Evolutionary conservation across 176 grass and related monocot genomes (phyloP), one percentile per base, ranked within the genome.

Genomic region (Oryza officinalis): DNA sequence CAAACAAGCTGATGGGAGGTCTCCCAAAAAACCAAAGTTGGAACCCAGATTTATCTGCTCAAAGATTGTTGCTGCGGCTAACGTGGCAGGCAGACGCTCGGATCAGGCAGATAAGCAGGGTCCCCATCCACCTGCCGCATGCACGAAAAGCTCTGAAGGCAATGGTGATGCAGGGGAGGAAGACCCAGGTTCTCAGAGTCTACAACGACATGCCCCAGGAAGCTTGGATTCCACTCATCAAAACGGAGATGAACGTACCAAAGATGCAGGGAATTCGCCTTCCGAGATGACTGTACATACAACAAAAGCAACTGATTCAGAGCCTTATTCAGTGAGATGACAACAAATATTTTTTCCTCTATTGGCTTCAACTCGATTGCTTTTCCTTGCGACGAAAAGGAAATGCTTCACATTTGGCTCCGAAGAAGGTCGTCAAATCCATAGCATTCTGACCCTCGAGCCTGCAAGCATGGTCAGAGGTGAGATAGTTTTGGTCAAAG

Each of bases 1-100:
- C 63, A 84, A 75, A 38, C 69, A 69, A 76, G 57, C 73, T 75
- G 77, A 75, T 67, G 63, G 46, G 67, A 43, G 68, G 40, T 18
- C 72, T 47, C 15, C 41, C 15, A 92, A 94, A 85, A 94, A 86
- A 83, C 61, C 68, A 74, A 94, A 92, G 78, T 32, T 91, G 11
- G 83, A 85, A 74, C 50, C 63, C 43, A 37, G 2, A 25, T 10
- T 69, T 68, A 87, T 27, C 61, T 69, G 72, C 57, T 67, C 67
- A 10, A 83, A 78, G 67, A 76, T 47, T 47, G 66, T 22, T 38
- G 57, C 67, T 6, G 2, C 28, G 27, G 46, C 22, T 70, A 80
- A 12, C 73, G 49, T 63, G 7, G 52, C 10, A 0, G 46, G 41
- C 65, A 79, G 22, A 63, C 68, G 72, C 27, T 33, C 22, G 3